Evolutionary conservation across 345 rosid species (phyloP), one percentile per base, ranked within the genome.

Genomic region (Lepidium didymum): DNA sequence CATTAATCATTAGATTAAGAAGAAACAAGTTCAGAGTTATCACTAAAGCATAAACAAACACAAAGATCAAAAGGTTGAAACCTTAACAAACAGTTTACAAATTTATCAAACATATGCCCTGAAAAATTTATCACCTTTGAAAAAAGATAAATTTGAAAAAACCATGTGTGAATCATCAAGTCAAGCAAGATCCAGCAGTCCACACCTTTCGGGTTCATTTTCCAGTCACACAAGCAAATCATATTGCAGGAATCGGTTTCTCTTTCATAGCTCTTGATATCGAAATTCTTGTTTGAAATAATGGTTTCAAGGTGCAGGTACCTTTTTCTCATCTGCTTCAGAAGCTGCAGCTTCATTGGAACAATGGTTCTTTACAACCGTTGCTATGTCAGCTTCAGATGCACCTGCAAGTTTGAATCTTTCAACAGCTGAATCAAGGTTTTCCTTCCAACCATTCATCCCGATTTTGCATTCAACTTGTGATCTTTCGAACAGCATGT

Each of bases 401-500:
- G 97, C 99, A 69, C 97, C 99, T 0, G 97, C 97, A 43, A 89
- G 97, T 78, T 80, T 83, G 57, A 91, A 94, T 56, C 93, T 92
- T 69, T 87, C 91, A 45, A 86, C 88, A 2, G 99, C 95, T 16
- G 86, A 75, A 56, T 87, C 97, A 1, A 94, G 85, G 62, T 86
- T 85, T 44, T 83, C 78, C 71, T 89, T 82, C 97, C 97, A 94
- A 57, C 92, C 88, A 45, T 51, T 77, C 67, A 80, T 54, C 34
- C 90, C 87, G 43, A 94, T 68, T 75, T 91, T 94, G 88, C 93
- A 84, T 78, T 89, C 99, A n/a, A 91, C 93, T 78, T 91, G 99
- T 13, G 99, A 94, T 75, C 96, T 84, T 75, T 94, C 99, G 57
- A 91, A 91, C 21, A 91, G 81, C 95, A 94, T 82, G 73, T 94